Base-by-base conservation (phyloP, 1,139 yeast species). In the Blastobotrys raffinosifermentans region DNA sequence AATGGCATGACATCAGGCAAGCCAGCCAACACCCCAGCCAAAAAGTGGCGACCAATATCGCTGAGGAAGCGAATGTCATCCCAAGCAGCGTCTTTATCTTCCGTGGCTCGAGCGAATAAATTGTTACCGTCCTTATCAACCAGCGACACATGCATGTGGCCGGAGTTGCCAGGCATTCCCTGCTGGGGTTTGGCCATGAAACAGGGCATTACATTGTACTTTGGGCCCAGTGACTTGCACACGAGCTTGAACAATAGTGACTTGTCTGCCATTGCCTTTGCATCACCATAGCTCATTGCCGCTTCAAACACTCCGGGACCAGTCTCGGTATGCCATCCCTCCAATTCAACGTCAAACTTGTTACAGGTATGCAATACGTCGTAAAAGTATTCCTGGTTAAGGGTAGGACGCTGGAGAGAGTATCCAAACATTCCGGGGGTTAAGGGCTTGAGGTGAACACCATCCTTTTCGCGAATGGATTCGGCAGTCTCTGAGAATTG, bases 261-360 rank as follows among this genome's bases (percentile, higher is more conserved):
- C 36, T 57, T 54, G 36, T 61, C 66, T 13, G 66, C 66, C 44
- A 61, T 52, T 2, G 45, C 37, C 5, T 34, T 41, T 9, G 61
- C 66, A 13, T 52, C 44, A 19, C 54, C 45, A 39, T 57, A 61
- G 16, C 51, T 62, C 34, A 61, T 50, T 2, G 66, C 66, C 13
- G 63, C 64, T 39, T 61, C 66, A 36, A 53, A 59, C 4, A 61
- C 66, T 10, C 66, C 66, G 6, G 66, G 66, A 3, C 66, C 66
- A 2, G 66, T 59, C 35, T 61, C 66, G 1, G 64, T 58, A 39
- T 61, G 66, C 59, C 61, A 60, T 3, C 64, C 62, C 38, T 61
- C 66, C 22, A 61, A 44, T 14, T 53, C 54, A 15, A 57, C 50
- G 26, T 50, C 50, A 19, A 60, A 47, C 9, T 41, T 35, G 7